Evolutionary conservation across 148 eudicot genomes (phyloP), one percentile per base, ranked within the genome.

Genomic region (Rhododendron williamsianum): DNA sequence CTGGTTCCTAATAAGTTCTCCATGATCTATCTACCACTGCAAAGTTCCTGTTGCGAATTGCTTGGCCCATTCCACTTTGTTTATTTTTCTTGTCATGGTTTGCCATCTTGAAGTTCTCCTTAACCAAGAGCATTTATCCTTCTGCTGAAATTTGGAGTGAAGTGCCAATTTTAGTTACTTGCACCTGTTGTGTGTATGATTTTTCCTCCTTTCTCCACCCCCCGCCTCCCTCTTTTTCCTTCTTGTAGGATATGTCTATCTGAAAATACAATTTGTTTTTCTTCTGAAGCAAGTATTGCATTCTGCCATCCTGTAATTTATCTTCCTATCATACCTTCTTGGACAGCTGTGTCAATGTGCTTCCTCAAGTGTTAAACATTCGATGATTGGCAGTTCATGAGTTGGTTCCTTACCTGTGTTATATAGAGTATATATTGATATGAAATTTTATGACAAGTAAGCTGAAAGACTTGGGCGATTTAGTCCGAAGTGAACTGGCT

Each of bases 251-350:
- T 12, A 1, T 73, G 23, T 35, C 43, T 36, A 15, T 13, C 23
- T 35, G 45, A 36, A 36, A 73, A 16, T 33, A 33, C 6, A 15
- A 12, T 16, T 35, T 35, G 45, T 19, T 74, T 74, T 36, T 15
- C 78, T 74, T 35, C 45, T 79, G 60, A 79, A n/a, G 54, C 81
- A 48, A 46, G 35, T 78, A 51, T 48, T 48, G 81, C 73, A 67
- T 48, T 79, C 58, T n/a, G 58, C 12, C 36, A 25, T 78, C 41
- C 30, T 78, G 30, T 78, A 9, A 46, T 25, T 45, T 25, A 3
- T 67, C 35, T n/a, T 25, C 30, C 6, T 10, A 69, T 79, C 19
- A 49, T 25, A 56, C 52, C n/a, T n/a, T 52, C 82, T 79, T 4
- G 15, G 8, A 25, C 10, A 4, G 23, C 60, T 11, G 81, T 49